A percentile compares a stretch with the other conserved stretches of the same genome.
Conservation (phyloP, 23 red algal species). For the Chondrus crispus region DNA sequence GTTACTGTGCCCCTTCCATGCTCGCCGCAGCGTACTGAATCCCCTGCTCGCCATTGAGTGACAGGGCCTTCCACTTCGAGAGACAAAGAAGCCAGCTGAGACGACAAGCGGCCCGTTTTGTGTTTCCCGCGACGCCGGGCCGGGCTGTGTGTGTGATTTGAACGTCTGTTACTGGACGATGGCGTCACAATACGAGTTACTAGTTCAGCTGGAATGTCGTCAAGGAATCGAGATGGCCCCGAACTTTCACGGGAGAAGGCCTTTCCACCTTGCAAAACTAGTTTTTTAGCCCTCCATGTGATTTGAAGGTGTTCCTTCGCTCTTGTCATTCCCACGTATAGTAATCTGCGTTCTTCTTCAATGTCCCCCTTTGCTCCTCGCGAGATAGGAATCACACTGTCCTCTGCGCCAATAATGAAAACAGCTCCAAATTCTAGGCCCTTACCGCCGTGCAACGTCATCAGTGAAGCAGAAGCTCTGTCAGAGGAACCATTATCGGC, state of each 20-base stretch:
- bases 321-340: conserved; percentile 85
- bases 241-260: neutral
- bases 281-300: conserved; percentile 14
- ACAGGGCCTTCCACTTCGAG: no score
- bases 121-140: no score
- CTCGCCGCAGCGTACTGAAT: no score
- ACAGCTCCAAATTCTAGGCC: conserved; percentile 81
- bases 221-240: neutral
- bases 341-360: conserved; percentile 76
- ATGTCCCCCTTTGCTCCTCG: neutral
- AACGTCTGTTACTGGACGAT: no score
- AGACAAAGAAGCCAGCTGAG: no score
- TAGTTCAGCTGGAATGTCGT: neutral
- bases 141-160: no score
- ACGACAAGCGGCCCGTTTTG: no score
- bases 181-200: neutral
- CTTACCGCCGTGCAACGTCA: conserved; percentile 83
- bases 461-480: conserved; percentile 33
- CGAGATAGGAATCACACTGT: conserved; percentile 50
- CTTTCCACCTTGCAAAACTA: neutral
- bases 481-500: neutral
- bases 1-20: no score
- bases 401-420: conserved; percentile 68
- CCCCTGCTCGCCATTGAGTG: no score
- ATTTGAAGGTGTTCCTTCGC: conserved; percentile 42